Percentiles rank a stretch among this genome's conserved stretches.
Conservation (phyloP, 177 flowering plant genomes). For the Tripterygium wilfordii region DNA sequence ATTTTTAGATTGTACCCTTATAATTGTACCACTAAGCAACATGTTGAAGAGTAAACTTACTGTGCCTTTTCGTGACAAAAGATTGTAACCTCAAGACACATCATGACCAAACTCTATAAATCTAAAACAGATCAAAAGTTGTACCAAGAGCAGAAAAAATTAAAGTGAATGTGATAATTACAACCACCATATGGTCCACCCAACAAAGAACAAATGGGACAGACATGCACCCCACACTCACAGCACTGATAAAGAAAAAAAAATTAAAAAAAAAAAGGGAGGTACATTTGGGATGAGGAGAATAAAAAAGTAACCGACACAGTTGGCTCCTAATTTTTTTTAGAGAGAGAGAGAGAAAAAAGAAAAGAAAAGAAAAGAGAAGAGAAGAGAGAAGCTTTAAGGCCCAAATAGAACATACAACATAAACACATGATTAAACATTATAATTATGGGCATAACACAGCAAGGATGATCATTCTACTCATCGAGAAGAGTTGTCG, state of each 20-base stretch:
- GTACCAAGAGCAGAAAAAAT: constrained; percentile 10
- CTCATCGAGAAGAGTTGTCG: constrained; percentile 7
- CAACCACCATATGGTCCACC: constrained; percentile 23
- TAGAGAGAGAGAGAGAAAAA: too few relatives aligned
- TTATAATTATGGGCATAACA: background rate
- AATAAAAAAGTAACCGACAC: background rate
- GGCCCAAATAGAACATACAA: constrained; percentile 7
- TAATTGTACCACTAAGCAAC: too few relatives aligned
- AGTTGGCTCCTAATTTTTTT: constrained; percentile 13
- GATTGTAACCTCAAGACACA: constrained; percentile 4
- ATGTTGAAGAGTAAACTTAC: too few relatives aligned
- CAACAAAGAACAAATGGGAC: constrained; percentile 15
- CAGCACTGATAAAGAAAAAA: too few relatives aligned
- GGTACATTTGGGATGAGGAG: background rate
- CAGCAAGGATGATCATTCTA: background rate
- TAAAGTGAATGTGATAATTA: constrained; percentile 23
- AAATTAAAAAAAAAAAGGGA: constrained; percentile 2
- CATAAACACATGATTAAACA: constrained; percentile 2
- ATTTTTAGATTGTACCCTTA: background rate
- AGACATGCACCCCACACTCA: constrained; percentile 18
- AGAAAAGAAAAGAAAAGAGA: too few relatives aligned
- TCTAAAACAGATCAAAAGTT: constrained; percentile 12
- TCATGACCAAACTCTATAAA: constrained; percentile 5
- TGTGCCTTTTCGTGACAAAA: too few relatives aligned
- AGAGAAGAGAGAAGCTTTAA: constrained; percentile 2